Base-by-base conservation (phyloP, 2,329 filamentous ascomycete genomes). In the Dactylellina sp. region DNA sequence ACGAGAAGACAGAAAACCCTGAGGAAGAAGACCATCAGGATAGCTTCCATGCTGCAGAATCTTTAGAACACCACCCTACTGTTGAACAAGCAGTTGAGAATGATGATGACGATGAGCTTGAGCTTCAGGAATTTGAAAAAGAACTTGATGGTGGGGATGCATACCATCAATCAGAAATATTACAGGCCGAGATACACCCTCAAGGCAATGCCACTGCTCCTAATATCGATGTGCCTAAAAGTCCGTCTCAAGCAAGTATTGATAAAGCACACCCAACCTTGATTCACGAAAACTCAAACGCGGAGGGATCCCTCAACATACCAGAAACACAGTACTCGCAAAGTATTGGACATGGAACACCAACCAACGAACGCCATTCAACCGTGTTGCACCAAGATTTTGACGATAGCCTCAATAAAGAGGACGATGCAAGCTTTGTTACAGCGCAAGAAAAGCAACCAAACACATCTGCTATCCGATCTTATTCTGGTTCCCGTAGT, bases 111-210 rank as follows among this genome's bases (percentile, higher is more conserved):
- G 65, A 71, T 14, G 60, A 65, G 22, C 61, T 74, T 9, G 70
- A 74, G n/a, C 55, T 74, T 1, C 46, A 74, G 5, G 70, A 74
- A 16, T 74, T 60, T 28, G 70, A 74, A 56, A 74, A 74, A 25
- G 55, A 65, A 18, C 44, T 35, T 18, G 49, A 50, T 18, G 55
- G 18, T 7, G 55, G 57, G 18, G 55, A 66, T 2, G 25, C 16
- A 12, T 64, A 66, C n/a, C 44, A 74, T 42, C 16, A 11, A 22
- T 7, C 9, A 6, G 47, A 74, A 44, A 46, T 25, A 12, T 47
- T 42, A n/a, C 35, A 57, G 40, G 50, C 16, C 7, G 61, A 66
- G 11, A 9, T 2, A 9, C 47, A 56, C 7, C 47, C 42, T 7
- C 40, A 61, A 35, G 22, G n/a, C 11, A 24, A 44, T 11, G 20